Percentiles rank a stretch among this genome's conserved stretches.
Evolutionary conservation across 495 filamentous ascomycete genomes (phyloP).

Genomic region (Annulohypoxylon moriforme): DNA sequence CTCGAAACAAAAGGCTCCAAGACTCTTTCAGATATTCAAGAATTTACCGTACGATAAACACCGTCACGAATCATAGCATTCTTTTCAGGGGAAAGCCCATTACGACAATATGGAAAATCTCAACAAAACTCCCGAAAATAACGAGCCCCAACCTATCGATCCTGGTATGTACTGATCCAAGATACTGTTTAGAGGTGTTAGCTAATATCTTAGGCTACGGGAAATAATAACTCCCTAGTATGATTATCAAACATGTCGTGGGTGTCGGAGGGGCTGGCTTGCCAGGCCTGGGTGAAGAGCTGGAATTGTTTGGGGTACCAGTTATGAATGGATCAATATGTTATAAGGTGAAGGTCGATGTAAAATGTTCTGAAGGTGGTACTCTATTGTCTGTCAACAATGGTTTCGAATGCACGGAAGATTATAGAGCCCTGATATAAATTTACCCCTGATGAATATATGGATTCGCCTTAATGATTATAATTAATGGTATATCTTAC

Average conservation of each 20-base stretch:
- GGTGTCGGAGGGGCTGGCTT: not conserved
- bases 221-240: not conserved
- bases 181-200: not conserved
- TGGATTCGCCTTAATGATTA: no score
- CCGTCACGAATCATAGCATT: not conserved
- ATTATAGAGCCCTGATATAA: not conserved
- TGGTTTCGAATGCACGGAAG: not conserved
- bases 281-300: not conserved
- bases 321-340: not conserved
- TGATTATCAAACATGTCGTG: not conserved
- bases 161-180: slow-evolving; percentile 12
- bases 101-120: not conserved
- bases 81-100: not conserved
- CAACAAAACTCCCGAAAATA: not conserved
- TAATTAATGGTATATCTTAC: not conserved
- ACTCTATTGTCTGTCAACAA: not conserved
- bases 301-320: not conserved
- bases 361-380: not conserved
- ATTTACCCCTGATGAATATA: not conserved
- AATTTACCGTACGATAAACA: not conserved
- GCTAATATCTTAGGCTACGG: slow-evolving; percentile 21
- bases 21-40: not conserved
- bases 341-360: not conserved
- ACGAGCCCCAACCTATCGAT: slow-evolving; percentile 22
- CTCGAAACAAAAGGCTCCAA: not conserved